Base-by-base conservation (phyloP, 2,329 filamentous ascomycete genomes). In the Penicillium sp. region DNA sequence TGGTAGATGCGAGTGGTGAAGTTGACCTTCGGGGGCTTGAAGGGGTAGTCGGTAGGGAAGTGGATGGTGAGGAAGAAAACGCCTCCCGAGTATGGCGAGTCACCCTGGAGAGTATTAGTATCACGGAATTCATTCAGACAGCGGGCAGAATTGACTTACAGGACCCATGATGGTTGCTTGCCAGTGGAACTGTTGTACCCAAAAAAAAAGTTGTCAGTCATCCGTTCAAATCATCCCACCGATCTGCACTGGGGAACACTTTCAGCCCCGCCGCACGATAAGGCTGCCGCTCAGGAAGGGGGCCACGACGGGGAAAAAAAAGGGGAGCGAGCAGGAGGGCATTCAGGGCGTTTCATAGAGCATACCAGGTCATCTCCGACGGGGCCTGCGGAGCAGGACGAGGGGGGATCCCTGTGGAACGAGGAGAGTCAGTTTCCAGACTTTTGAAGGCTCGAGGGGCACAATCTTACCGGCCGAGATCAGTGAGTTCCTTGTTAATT, bases 121-220 rank as follows among this genome's bases (percentile, higher is more conserved):
- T 50, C 24, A 16, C 8, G 36, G 8, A 25, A 27, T 9, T 16
- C 20, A 27, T 25, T 38, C 35, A 16, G 10, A 20, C 4, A 5
- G 35, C 2, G 18, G 8, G 2, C 8, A 27, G 69, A 56, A 53
- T 65, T 46, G 52, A 85, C 90, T 85, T 86, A 95, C 90, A 74
- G 94, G 94, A 77, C 94, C 94, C 94, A 99, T 99, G 75, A 99
- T 99, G 47, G 94, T 99, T 69, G 94, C 94, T 87, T 99, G 94
- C 94, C 94, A 99, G 86, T 97, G 94, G 74, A 99, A 99, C 92
- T 99, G 67, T 50, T 43, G 2, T 44, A 67, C 43, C 28, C 20
- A 51, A 48, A 64, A 63, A 65, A 41, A 31, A 22, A 68, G 69
- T 61, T 69, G 70, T 67, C 51, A 64, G 62, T 60, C 48, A 45